Percentiles rank a stretch among this genome's conserved stretches.
Conservation (phyloP, 2,329 filamentous ascomycete species). For the Curvularia verruculosa region DNA sequence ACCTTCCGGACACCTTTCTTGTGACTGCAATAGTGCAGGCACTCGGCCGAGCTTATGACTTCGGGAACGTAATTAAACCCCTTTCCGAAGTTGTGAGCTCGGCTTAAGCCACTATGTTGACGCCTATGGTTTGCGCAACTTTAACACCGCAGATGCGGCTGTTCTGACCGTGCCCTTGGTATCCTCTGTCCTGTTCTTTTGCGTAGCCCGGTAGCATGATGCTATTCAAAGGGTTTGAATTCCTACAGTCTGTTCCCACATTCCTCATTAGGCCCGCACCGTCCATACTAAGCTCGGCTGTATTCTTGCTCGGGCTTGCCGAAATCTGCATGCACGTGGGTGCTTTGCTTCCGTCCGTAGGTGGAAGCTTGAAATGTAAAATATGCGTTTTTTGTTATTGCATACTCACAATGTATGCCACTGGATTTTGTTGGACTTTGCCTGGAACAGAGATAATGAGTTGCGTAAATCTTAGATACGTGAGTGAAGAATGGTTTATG, state of each 20-base stretch:
- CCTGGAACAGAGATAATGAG: background rate
- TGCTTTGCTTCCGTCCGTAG: conserved; percentile 45
- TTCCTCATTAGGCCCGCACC: conserved; percentile 7
- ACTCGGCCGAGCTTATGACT: conserved; percentile 9
- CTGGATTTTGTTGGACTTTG: background rate
- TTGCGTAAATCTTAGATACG: background rate
- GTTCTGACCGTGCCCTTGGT: conserved; percentile 50
- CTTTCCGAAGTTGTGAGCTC: background rate
- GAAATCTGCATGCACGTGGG: conserved; percentile 51
- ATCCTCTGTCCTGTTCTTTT: conserved; percentile 52
- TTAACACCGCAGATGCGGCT: conserved; percentile 50
- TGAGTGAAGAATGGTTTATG: background rate
- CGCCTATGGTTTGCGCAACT: conserved; percentile 33
- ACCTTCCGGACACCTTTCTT: conserved; percentile 1
- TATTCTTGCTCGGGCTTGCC: conserved; percentile 4
- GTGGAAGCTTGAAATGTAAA: conserved; percentile 3
- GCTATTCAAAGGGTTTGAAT: conserved; percentile 42
- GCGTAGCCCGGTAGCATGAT: conserved; percentile 40
- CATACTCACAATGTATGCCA: background rate
- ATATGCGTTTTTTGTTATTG: background rate
- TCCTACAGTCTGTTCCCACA: conserved; percentile 9
- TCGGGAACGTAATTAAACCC: conserved; percentile 6
- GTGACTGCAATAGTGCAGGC: conserved; percentile 5
- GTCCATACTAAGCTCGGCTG: conserved; percentile 13
- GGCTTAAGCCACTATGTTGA: conserved; percentile 1